Conservation (phyloP, 768 basidiomycete species). For the Pulveroboletus sp. region DNA sequence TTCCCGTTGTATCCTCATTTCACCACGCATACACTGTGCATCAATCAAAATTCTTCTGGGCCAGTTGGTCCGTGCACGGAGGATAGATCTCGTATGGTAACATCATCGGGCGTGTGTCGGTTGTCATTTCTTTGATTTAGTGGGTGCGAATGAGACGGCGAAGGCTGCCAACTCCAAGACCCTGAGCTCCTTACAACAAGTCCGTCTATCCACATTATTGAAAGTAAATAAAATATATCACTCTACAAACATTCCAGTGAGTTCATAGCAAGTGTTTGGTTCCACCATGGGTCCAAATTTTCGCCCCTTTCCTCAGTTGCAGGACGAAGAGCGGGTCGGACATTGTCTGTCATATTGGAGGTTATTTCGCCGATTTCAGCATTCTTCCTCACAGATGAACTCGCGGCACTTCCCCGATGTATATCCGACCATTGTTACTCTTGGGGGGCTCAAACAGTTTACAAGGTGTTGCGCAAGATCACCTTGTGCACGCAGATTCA, state of each 20-base stretch:
- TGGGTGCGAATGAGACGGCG: neutral
- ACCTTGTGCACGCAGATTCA: too few species aligned
- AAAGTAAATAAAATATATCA: neutral
- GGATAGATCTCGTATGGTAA: neutral
- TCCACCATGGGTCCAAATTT: neutral
- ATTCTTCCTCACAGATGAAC: too few species aligned
- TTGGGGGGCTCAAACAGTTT: too few species aligned
- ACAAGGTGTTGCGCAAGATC: too few species aligned
- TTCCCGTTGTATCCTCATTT: constrained; percentile 19
- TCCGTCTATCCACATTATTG: neutral
- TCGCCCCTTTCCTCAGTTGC: neutral
- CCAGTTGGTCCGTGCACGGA: constrained; percentile 14
- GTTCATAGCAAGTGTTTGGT: neutral
- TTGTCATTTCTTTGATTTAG: neutral
- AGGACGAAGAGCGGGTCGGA: too few species aligned
- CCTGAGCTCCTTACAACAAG: too few species aligned
- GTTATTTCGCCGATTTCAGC: too few species aligned
- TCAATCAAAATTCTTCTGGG: constrained; percentile 22
- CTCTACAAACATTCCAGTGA: constrained; percentile 2
- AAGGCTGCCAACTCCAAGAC: neutral
- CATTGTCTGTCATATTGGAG: too few species aligned
- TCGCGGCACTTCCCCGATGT: too few species aligned
- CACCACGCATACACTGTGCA: constrained; percentile 17
- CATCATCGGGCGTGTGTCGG: too few species aligned
- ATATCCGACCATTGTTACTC: too few species aligned